Conservation (phyloP, 2,329 filamentous ascomycete species). For the Hymenotorrendiella dingleyae region DNA sequence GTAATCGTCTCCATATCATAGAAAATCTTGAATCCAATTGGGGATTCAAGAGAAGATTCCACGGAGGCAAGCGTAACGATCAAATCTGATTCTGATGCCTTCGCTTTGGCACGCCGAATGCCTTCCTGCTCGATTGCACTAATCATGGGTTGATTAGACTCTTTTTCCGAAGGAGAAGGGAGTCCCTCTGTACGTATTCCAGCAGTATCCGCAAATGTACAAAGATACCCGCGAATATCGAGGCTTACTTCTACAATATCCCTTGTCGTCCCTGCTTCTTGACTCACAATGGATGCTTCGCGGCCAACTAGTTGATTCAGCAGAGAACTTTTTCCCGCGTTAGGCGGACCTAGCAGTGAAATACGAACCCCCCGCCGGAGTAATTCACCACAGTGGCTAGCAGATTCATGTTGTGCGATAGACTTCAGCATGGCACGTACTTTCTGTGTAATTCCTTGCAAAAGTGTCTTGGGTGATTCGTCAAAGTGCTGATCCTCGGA, state of each 20-base stretch:
- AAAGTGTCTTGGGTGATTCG: constrained; percentile 68
- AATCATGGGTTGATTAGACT: constrained; percentile 37
- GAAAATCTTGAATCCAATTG: constrained; percentile 37
- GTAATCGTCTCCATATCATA: constrained; percentile 51
- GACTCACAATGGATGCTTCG: constrained; percentile 91
- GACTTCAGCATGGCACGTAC: constrained; percentile 54
- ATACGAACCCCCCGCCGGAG: constrained; percentile 80
- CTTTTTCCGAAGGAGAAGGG: constrained; percentile 9
- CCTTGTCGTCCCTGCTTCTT: constrained; percentile 86
- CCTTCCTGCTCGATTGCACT: constrained; percentile 82
- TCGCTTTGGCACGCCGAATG: constrained; percentile 76
- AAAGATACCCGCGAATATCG: constrained; percentile 84
- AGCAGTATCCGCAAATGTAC: constrained; percentile 92
- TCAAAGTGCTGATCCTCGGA: constrained; percentile 97
- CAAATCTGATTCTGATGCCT: constrained; percentile 78
- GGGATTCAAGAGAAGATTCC: constrained; percentile 38
- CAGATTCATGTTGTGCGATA: constrained; percentile 65
- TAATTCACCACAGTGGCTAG: constrained; percentile 76
- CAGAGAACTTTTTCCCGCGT: constrained; percentile 90
- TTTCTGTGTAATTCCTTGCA: constrained; percentile 61
- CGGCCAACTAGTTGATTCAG: constrained; percentile 85
- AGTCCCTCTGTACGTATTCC: constrained; percentile 59
- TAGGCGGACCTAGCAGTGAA: constrained; percentile 83
- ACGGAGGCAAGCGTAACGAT: constrained; percentile 76
- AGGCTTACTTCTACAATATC: constrained; percentile 90